Evolutionary conservation across 805 yeast genomes (phyloP), one percentile per base, ranked within the genome.

Genomic region (Starmerella davenportii): DNA sequence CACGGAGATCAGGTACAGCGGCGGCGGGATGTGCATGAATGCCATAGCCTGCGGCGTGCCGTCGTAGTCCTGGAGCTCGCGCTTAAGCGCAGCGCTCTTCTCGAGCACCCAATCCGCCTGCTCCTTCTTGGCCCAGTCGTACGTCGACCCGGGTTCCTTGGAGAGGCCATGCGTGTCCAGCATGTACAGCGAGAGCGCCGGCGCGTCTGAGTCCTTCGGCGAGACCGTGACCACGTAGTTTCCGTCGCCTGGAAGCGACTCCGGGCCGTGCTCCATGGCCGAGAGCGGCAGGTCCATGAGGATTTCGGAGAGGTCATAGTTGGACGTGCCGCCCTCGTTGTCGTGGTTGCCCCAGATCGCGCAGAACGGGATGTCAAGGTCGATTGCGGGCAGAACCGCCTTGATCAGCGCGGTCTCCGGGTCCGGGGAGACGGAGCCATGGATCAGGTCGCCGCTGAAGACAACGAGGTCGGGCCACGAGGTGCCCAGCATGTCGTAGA

Each of bases 321-420:
- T 66, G 14, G 62, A 44, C 41, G 82, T 49, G 3, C 75, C 67
- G 1, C 93, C 87, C 58, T 85, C 93, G 51, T 78, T 90, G 55
- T 90, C 98, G 55, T 90, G 98, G 55, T 90, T 90, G 1, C 98
- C 98, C 63, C 87, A 66, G 7, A 76, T 73, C 46, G 79, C 65
- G 0, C 95, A 87, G 63, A 70, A 90, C 3, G 96, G 95, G 7
- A 85, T 77, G 36, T 66, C 57, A 35, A 79, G 61, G 14, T 60
- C 50, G 19, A 85, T 67, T 21, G 81, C 70, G 0, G 93, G 92
- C 9, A 66, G 62, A 8, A 78, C 64, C 0, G 76, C 81, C 53
- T 90, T 87, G 42, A 77, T 65, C n/a, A 82, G 49, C 0, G 95
- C 72, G 0, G 93, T 74, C 47, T 76, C 76, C 0, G 95, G 67